Evolutionary conservation across 768 basidiomycete species (phyloP).

Genomic region (Serendipita indica): DNA sequence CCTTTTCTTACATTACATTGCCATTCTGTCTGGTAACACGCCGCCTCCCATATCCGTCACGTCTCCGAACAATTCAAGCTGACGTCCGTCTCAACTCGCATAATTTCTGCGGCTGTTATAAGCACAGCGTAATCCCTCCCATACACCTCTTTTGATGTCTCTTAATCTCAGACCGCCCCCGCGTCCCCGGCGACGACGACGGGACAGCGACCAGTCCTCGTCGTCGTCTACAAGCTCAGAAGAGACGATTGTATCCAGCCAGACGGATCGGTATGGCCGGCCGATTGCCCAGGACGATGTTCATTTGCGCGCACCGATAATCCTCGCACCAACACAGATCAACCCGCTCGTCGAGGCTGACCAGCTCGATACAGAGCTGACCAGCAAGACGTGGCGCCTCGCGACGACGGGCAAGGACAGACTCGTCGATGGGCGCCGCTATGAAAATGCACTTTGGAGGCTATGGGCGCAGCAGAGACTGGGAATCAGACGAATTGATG

Average conservation of each 20-base stretch:
- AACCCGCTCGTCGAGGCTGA: neutral
- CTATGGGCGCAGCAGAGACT: slow-evolving; percentile 1
- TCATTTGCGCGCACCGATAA: neutral
- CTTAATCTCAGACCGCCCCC: neutral
- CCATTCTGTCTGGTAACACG: no score
- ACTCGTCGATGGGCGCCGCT: neutral
- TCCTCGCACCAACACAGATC: neutral
- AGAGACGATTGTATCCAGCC: no score
- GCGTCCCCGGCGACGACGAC: no score
- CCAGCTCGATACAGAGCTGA: neutral
- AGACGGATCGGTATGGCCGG: neutral
- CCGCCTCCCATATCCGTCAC: no score
- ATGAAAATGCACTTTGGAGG: slow-evolving; percentile 3
- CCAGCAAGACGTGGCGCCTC: neutral
- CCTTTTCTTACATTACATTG: no score
- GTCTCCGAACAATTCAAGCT: no score
- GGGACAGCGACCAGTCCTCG: no score
- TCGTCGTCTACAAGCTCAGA: no score
- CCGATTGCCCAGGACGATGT: neutral
- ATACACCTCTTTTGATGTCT: neutral
- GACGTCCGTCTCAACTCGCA: no score
- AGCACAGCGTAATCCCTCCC: no score
- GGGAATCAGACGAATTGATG: neutral
- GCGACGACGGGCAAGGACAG: neutral
- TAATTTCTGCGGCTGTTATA: no score